Evolutionary conservation across 805 yeast genomes (phyloP), one percentile per base, ranked within the genome.

Genomic region (Cyberlindnera meyerae): DNA sequence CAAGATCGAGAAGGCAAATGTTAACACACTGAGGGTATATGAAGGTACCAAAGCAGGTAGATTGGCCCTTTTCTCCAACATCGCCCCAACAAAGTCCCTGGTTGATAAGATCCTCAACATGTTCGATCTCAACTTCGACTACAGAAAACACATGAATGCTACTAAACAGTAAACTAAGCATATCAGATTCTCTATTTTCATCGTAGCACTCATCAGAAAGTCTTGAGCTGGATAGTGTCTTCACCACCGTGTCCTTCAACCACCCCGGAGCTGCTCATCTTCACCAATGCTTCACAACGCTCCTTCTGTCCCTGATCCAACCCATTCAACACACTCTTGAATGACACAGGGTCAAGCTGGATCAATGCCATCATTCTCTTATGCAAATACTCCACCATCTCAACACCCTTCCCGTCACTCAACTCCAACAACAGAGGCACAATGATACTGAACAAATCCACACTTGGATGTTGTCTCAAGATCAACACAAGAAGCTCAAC

Each of bases 291-390:
- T 12, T 24, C 14, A 16, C 14, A 18, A 20, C 13, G 31, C 17
- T 25, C 32, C 52, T 66, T 55, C 46, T 77, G 79, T 0, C 57
- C 59, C 0, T 47, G 56, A 22, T 60, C 61, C 13, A 79, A 54
- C 1, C 51, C 55, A 18, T 54, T 63, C 11, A 79, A 63, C 3
- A 69, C 72, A 0, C 32, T 27, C 44, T 79, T 80, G 61, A 81
- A 80, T 8, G 61, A 51, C 2, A 51, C 59, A 1, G 78, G 64
- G 39, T 67, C 62, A 33, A 66, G 52, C 12, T 61, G 58, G 12
- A 78, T 63, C 38, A 82, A 58, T 8, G 63, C 63, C 21, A 77
- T 30, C 32, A 80, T 42, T 41, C 73, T 71, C 11, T 62, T 66
- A 40, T 69, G 76, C 6, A 71, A 49, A 31, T 75, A 76, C 2